Percentiles rank a stretch among this genome's conserved stretches.
These are phyloP conservation scores for Aureobasidium namibiae DNA, from an alignment of 2,329 filamentous ascomycete genomes.

Conservation along the genomic window DNA sequence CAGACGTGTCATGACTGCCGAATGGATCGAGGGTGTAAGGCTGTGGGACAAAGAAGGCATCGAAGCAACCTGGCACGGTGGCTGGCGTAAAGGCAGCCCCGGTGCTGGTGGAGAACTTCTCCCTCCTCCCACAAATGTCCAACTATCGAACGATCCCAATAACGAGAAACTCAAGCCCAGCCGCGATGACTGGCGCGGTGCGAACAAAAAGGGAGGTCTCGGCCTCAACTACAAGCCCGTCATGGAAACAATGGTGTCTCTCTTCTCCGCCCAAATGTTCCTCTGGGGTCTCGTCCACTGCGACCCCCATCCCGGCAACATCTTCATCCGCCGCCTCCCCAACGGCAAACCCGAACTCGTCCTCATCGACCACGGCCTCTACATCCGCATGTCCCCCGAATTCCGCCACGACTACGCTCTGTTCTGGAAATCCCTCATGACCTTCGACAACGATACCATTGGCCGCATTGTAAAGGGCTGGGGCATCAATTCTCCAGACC, in stretches of 20 bases:
- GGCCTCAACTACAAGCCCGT: slow-evolving; percentile 76
- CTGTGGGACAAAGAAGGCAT: slow-evolving; percentile 87
- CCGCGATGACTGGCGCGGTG: slow-evolving; percentile 69
- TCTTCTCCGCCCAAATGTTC: slow-evolving; percentile 98
- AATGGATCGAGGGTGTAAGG: slow-evolving; percentile 94
- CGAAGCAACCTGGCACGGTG: slow-evolving; percentile 68
- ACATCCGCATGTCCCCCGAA: slow-evolving; percentile 77
- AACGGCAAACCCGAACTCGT: slow-evolving; percentile 82
- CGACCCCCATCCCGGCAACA: slow-evolving; percentile 94
- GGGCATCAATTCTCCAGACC: slow-evolving; percentile 82
- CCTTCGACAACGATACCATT: slow-evolving; percentile 82
- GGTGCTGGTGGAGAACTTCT: slow-evolving; percentile 64
- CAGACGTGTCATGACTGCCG: slow-evolving; percentile 79
- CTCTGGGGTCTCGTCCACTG: slow-evolving; percentile 94
- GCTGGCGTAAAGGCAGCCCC: slow-evolving; percentile 65
- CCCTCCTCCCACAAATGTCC: slow-evolving; percentile 36
- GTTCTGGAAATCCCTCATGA: slow-evolving; percentile 92
- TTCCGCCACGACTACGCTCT: slow-evolving; percentile 80
- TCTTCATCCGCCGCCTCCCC: slow-evolving; percentile 82
- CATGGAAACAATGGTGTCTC: slow-evolving; percentile 93
- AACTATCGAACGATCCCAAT: slow-evolving; percentile 39
- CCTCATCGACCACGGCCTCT: slow-evolving; percentile 93
- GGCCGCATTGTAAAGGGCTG: slow-evolving; percentile 63
- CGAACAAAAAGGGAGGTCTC: slow-evolving; percentile 65
- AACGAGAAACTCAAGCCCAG: slow-evolving; percentile 67